These are phyloP conservation scores for Acanthamoeba royreba DNA, from an alignment of 208 protist genomes.

Conservation along the genomic window DNA sequence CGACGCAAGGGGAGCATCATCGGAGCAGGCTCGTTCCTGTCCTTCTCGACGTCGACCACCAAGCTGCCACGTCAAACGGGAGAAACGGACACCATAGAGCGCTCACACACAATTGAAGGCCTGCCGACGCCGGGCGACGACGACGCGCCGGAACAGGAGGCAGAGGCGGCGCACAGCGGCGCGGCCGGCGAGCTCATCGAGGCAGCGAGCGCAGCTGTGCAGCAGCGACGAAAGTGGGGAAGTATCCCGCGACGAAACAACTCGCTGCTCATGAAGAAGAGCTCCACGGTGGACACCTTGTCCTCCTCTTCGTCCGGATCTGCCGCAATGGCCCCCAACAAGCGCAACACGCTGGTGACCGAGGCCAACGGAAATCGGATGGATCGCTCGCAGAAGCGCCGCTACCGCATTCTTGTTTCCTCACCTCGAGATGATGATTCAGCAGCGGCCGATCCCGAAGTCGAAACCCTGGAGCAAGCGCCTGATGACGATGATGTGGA, in stretches of 20 bases:
- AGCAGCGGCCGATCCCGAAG: background rate
- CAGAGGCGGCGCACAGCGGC: background rate
- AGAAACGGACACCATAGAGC: background rate
- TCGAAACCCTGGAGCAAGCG: background rate
- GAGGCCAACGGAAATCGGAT: conserved; percentile 1
- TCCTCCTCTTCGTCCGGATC: background rate
- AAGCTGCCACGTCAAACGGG: background rate
- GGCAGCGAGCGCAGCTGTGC: background rate
- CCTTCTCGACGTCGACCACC: background rate
- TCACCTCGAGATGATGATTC: background rate
- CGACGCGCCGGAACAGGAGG: background rate
- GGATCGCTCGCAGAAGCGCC: background rate
- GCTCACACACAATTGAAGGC: background rate
- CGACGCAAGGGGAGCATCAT: background rate
- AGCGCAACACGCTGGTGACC: background rate
- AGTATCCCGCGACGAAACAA: background rate
- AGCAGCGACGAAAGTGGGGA: background rate
- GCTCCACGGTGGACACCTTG: background rate
- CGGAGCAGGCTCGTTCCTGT: background rate
- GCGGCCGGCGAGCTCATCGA: background rate
- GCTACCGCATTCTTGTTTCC: background rate
- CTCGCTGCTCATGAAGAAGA: background rate
- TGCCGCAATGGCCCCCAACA: background rate
- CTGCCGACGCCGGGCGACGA: background rate
- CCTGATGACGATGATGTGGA: background rate